Evolutionary conservation across 2,329 filamentous ascomycete genomes (phyloP), one percentile per base, ranked within the genome.

Genomic region (Aspergillus carbonarius): DNA sequence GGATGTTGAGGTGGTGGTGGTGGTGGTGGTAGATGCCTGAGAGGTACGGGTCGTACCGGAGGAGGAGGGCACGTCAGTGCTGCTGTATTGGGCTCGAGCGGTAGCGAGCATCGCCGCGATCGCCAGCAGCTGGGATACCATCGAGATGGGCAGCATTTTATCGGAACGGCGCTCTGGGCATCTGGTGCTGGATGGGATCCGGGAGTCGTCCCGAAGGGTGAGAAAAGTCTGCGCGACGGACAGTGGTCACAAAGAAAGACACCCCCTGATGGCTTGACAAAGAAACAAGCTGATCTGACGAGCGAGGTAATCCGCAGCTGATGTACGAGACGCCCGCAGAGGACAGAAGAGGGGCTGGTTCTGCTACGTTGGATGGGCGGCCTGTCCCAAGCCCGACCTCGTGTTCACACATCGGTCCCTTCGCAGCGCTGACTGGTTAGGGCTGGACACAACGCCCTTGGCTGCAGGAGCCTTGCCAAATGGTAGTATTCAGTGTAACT

Each of bases 1-100:
- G 5, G 60, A 55, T 10, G 48, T 56, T 1, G 60, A 37, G 8
- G 59, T 15, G n/a, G 55, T 49, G 23, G 58, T 46, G 23, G 60
- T 42, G 8, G 59, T 15, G n/a, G 55, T 49, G 23, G 58, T 46
- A 18, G 27, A 54, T 32, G 30, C 30, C 30, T 32, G 30, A 9
- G 30, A 3, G 9, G 30, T 32, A 10, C 9, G 8, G 9, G 30
- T 32, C 10, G 30, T 7, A 27, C 25, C 6, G 7, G 59, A 48
- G 13, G 34, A 4, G 10, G 47, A 18, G 17, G 42, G 42, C 15
- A 32, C 30, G 30, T 32, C 9, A 32, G 50, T 52, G 5, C 25
- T 20, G 1, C 47, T 51, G 10, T 47, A 37, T 15, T 56, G 51
- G 18, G 9, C 15, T 25, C 44, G 18, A n/a, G 51, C 40, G 5